Evolutionary conservation across 495 filamentous ascomycete genomes (phyloP), one percentile per base, ranked within the genome.

Genomic region (Corynascus novoguineensis): DNA sequence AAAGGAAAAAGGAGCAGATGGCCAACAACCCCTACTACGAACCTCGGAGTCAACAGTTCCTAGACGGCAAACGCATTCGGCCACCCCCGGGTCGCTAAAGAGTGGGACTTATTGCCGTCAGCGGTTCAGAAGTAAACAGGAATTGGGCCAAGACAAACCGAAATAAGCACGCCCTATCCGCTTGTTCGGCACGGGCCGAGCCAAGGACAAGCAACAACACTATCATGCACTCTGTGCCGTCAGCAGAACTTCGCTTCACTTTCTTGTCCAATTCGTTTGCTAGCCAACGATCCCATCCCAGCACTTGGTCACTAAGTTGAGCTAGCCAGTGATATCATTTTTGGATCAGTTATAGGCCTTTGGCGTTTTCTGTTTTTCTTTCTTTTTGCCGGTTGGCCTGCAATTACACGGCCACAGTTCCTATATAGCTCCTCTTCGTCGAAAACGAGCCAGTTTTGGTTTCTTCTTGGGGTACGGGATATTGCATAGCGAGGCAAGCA

Each of bases 21-120:
- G 58, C 55, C 28, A 73, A 74, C 45, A 73, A 76, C 45, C 68
- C 64, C 7, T 79, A 79, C 32, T 75, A 77, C 22, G 70, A 73
- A 40, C 61, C 57, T 12, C 66, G 65, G 58, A 74, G 69, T 31
- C 73, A 71, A 9, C 64, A 69, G 59, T 79, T 69, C 42, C 52
- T 79, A 9, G 76, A 79, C 46, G 75, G 76, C 22, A 74, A 62
- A 61, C 69, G 75, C 27, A 55, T 73, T 22, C 53, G 63, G 35
- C 58, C 61, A 10, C 65, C 60, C 0, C 61, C 34, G n/a, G 34
- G 7, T 19, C 55, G 50, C 15, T 59, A 50, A 17, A 5, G 11
- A 5, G 3, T n/a, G 19, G 5, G 7, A 6, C 9, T 12, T 40
- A 8, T 2, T 41, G 10, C 38, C 4, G 21, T 11, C 41, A n/a